Evolutionary conservation across 768 basidiomycete genomes (phyloP).

Genomic region (Paxillus involutus): DNA sequence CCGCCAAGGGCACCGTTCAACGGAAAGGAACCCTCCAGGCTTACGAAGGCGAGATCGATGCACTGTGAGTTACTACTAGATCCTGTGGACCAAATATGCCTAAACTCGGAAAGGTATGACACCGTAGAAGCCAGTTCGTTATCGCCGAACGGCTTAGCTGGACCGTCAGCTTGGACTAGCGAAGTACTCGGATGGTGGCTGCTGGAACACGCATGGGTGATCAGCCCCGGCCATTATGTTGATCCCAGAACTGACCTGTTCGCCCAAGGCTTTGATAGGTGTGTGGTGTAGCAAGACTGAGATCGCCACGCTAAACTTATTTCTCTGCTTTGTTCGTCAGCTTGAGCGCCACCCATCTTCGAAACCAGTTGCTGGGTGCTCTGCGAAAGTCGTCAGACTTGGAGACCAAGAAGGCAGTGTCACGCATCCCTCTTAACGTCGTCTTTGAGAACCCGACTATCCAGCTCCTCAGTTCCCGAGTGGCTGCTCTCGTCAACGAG

Average conservation of each 20-base stretch:
- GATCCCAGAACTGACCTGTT: slow-evolving; percentile 26
- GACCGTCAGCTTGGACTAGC: slow-evolving; percentile 26
- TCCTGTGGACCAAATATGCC: slow-evolving; percentile 22
- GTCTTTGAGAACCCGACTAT: slow-evolving; percentile 44
- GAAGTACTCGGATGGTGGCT: slow-evolving; percentile 27
- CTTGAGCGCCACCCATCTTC: slow-evolving; percentile 30
- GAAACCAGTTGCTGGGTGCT: slow-evolving; percentile 20
- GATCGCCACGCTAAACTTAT: neutral
- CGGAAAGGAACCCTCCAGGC: slow-evolving; percentile 37
- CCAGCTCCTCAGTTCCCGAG: slow-evolving; percentile 29
- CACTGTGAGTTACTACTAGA: slow-evolving; percentile 32
- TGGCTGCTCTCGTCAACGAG: slow-evolving; percentile 7
- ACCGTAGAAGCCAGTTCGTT: slow-evolving; percentile 27
- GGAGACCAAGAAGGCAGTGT: slow-evolving; percentile 24
- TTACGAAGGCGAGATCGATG: slow-evolving; percentile 48
- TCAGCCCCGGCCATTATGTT: slow-evolving; percentile 5
- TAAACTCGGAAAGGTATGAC: slow-evolving; percentile 27
- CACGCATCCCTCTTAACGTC: slow-evolving; percentile 27
- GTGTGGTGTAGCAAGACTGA: neutral
- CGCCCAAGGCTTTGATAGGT: slow-evolving; percentile 40
- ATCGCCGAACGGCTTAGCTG: slow-evolving; percentile 17
- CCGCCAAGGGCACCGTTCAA: slow-evolving; percentile 46
- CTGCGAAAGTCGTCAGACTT: slow-evolving; percentile 32
- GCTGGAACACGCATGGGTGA: slow-evolving; percentile 18
- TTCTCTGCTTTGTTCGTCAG: slow-evolving; percentile 4